These are phyloP conservation scores for Flaveria robusta DNA, from an alignment of 129 eudicot species.

Conservation along the genomic window DNA sequence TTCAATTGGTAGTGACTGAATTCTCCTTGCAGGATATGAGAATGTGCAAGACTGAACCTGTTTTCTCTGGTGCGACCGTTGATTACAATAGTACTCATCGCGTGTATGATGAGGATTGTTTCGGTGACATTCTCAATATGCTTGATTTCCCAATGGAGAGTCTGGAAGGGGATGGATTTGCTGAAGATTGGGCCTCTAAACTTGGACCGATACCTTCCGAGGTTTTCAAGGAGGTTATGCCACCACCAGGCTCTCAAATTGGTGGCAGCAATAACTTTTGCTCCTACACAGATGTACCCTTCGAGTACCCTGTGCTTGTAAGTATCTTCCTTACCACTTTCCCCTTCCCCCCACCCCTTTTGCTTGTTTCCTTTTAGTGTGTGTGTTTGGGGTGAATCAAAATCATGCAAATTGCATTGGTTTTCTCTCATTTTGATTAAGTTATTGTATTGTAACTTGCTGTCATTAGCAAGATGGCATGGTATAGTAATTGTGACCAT, in stretches of 20 bases:
- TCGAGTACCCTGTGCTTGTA: conserved; percentile 35
- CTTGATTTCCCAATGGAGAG: conserved; percentile 70
- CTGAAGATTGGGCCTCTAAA: conserved; percentile 61
- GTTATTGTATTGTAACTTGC: neutral
- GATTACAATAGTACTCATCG: conserved; percentile 30
- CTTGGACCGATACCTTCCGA: conserved; percentile 67
- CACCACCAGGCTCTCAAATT: conserved; percentile 29
- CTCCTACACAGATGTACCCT: conserved; percentile 28
- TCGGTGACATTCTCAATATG: conserved; percentile 42
- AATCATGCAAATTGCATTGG: neutral
- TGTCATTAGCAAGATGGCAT: conserved; percentile 15
- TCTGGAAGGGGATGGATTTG: conserved; percentile 53
- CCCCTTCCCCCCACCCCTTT: neutral
- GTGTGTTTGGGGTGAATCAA: conserved; percentile 19
- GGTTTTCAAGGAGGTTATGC: conserved; percentile 34
- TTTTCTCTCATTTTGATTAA: neutral
- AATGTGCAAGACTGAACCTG: conserved; percentile 47
- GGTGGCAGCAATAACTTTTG: conserved; percentile 26
- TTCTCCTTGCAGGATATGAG: conserved; percentile 43
- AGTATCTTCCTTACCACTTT: conserved; percentile 9
- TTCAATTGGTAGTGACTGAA: conserved; percentile 1
- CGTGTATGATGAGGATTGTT: conserved; percentile 33
- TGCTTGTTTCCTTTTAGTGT: neutral
- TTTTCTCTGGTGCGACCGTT: conserved; percentile 35
- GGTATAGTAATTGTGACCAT: neutral